Base-by-base conservation (phyloP, 129 eudicot species). In the Escallonia herrerae region DNA sequence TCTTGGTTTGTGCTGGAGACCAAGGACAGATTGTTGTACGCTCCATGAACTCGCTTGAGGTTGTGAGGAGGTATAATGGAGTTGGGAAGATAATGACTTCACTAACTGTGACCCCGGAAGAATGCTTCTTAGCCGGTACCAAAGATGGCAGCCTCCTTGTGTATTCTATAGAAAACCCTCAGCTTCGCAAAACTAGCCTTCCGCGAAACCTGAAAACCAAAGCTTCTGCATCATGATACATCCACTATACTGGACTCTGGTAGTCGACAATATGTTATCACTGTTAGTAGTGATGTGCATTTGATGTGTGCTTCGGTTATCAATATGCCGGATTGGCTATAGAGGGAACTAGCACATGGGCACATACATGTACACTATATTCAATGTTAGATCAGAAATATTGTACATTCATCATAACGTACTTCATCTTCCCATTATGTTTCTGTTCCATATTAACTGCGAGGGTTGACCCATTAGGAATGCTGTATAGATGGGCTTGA, bases 21-120 rank as follows among this genome's bases (percentile, higher is more conserved):
- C 96, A 89, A 60, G 99, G 99, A 6, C 96, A 86, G 73, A 82
- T 94, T 61, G 74, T 87, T 57, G 95, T 94, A n/a, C 86, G 99
- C 56, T 81, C 95, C 56, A 86, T 94, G 97, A 77, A 78, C 67
- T 81, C 97, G 1, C 95, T 94, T 38, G 99, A 94, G 69, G 63
- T 89, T 12, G 79, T 94, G 39, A 73, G 76, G 46, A 86, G 81
- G 75, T 94, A 83, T 66, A 72, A 70, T 48, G 96, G 99, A 43
- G 67, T 73, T 8, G 99, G 99, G 47, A 94, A 89, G 75, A 68
- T 84, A 15, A 82, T 94, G 52, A 94, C 84, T 37, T 79, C 97
- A 40, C 76, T 94, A 51, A 72, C 86, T 43, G 99, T 94, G 54
- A 94, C 99, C 6, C 87, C 84, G 49, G 99, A 94, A 78, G 96